These are phyloP conservation scores for Gossypium sturtianum DNA, from an alignment of 345 rosid species.

Conservation along the genomic window DNA sequence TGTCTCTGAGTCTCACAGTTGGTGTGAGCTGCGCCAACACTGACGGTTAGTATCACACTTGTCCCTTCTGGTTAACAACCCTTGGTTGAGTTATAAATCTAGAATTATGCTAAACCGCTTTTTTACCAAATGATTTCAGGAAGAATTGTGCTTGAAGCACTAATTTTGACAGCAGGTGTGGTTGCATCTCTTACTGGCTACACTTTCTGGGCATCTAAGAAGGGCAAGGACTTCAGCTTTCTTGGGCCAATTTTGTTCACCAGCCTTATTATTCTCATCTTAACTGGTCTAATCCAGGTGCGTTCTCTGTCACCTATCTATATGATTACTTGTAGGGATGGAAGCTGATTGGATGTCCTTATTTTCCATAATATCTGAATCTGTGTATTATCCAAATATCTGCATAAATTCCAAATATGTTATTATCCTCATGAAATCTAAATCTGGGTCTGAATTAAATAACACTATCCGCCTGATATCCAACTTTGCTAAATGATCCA, in stretches of 20 bases:
- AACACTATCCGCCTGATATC: neutral
- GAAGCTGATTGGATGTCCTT: neutral
- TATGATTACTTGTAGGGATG: neutral
- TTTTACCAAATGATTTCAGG: conserved; percentile 42
- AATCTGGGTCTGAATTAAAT: neutral
- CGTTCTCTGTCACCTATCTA: conserved; percentile 3
- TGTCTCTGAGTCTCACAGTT: conserved; percentile 73
- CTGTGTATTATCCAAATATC: neutral
- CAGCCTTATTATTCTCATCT: conserved; percentile 60
- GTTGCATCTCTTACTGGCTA: conserved; percentile 77
- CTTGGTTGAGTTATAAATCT: neutral
- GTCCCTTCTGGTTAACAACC: neutral
- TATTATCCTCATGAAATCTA: neutral
- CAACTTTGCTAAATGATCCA: neutral
- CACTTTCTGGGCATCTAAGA: conserved; percentile 98
- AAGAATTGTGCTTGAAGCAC: conserved; percentile 86
- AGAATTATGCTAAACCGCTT: neutral
- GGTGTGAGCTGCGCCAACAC: conserved; percentile 89
- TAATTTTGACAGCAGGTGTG: conserved; percentile 78
- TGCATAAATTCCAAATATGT: neutral
- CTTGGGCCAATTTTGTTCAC: conserved; percentile 91
- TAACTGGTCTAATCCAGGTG: conserved; percentile 88
- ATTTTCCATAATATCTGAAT: neutral
- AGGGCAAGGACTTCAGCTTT: conserved; percentile 87
- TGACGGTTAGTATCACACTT: conserved; percentile 43